Percentiles rank a stretch among this genome's conserved stretches.
Evolutionary conservation across 164 flowering plant genomes (phyloP).

Genomic region (Houttuynia cordata): DNA sequence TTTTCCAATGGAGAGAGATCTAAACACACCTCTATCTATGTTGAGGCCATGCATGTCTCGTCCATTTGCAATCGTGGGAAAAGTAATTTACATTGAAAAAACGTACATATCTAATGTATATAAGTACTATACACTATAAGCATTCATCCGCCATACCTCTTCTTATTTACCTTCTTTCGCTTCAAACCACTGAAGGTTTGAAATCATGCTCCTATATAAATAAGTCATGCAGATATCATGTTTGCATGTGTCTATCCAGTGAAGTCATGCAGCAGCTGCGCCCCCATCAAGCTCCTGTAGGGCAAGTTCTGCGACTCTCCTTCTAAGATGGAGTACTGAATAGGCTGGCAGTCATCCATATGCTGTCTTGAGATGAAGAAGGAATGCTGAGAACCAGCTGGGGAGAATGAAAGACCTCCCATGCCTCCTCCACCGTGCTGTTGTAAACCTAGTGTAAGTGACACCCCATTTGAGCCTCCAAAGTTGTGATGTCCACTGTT

Average conservation of each 20-base stretch:
- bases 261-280: constrained; percentile 79
- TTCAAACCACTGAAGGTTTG: no score
- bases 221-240: not conserved
- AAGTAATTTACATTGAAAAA: no score
- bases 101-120: no score
- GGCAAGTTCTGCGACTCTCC: constrained; percentile 61
- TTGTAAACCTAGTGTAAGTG: constrained; percentile 75
- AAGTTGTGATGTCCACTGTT: constrained; percentile 18
- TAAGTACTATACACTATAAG: no score
- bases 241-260: constrained; percentile 35
- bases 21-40: no score
- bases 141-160: no score
- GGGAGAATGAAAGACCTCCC: constrained; percentile 44
- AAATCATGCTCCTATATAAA: no score
- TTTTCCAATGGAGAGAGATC: no score
- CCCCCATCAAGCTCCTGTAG: constrained; percentile 72
- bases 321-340: constrained; percentile 57
- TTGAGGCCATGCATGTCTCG: no score
- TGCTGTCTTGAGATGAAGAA: constrained; percentile 46
- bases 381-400: constrained; percentile 33
- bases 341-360: constrained; percentile 55
- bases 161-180: no score
- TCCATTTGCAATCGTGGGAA: no score
- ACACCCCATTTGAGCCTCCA: constrained; percentile 35
- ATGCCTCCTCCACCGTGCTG: constrained; percentile 56